Percentiles rank a stretch among this genome's conserved stretches.
phyloP scores from a whole-genome alignment of 495 filamentous ascomycete genomes.

The Xylaria venustula region DNA sequence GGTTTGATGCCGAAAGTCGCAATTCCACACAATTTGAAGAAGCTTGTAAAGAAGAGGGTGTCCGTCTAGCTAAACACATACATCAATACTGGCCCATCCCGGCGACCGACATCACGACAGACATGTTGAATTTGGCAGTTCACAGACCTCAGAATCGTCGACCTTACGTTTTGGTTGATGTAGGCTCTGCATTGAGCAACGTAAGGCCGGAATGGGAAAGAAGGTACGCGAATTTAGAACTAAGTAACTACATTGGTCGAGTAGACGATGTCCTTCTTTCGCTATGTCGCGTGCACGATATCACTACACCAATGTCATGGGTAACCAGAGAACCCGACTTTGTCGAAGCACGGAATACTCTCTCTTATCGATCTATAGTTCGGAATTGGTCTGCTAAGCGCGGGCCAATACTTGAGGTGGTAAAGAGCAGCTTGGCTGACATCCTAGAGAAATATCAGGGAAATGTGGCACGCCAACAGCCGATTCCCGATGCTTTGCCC shows the following conservation, averaged over 20 bases:
- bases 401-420: not conserved
- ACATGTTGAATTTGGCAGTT: not conserved
- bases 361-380: not conserved
- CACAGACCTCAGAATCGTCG: not conserved
- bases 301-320: not conserved
- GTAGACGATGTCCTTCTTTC: conserved; percentile 39
- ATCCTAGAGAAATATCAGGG: not conserved
- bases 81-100: conserved; percentile 35
- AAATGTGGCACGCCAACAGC: no score
- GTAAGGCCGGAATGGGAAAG: conserved; percentile 50
- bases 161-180: not conserved
- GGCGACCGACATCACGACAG: conserved; percentile 14
- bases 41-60: conserved; percentile 25
- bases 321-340: not conserved
- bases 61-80: conserved; percentile 25
- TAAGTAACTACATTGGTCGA: conserved; percentile 40
- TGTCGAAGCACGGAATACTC: not conserved
- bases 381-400: not conserved
- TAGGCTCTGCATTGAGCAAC: conserved; percentile 24
- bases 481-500: no score
- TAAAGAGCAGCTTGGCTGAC: no score
- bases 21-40: conserved; percentile 24
- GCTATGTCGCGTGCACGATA: not conserved
- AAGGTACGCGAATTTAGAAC: conserved; percentile 42
- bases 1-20: conserved; percentile 14